phyloP scores from a whole-genome alignment of 2,329 filamentous ascomycete species.

The Mollisiaceae sp. region DNA sequence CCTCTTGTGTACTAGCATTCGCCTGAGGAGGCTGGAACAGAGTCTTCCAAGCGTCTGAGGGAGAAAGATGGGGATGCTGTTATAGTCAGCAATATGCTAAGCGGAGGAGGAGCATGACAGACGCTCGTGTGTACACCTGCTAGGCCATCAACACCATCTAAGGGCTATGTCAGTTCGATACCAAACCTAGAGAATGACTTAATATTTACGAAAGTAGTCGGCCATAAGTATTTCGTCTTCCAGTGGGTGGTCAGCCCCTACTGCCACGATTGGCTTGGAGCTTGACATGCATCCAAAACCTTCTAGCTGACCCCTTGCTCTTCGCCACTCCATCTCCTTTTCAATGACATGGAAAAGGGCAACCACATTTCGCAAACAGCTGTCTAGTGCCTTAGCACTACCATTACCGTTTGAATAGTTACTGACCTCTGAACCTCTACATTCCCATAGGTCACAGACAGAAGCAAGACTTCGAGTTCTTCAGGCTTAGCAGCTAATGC shows the following conservation, averaged over 20 bases:
- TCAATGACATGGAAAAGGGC: slow-evolving; percentile 92
- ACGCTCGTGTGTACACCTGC: slow-evolving; percentile 72
- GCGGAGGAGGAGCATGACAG: slow-evolving; percentile 32
- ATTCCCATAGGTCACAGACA: slow-evolving; percentile 94
- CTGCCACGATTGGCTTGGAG: slow-evolving; percentile 81
- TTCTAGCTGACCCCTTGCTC: slow-evolving; percentile 65
- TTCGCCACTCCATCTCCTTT: slow-evolving; percentile 85
- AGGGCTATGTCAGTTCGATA: slow-evolving; percentile 4
- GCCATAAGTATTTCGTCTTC: slow-evolving; percentile 81
- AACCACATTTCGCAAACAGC: slow-evolving; percentile 86
- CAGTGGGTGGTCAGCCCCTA: slow-evolving; percentile 85
- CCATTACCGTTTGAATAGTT: neutral
- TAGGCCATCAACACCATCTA: slow-evolving; percentile 77
- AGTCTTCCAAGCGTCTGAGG: slow-evolving; percentile 74
- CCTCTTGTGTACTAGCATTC: slow-evolving; percentile 52
- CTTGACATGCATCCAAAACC: slow-evolving; percentile 76
- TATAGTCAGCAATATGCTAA: slow-evolving; percentile 26
- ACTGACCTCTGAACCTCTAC: slow-evolving; percentile 79
- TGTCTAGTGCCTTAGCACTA: slow-evolving; percentile 42
- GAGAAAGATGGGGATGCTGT: slow-evolving; percentile 74
- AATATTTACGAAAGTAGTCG: slow-evolving; percentile 81
- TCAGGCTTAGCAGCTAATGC: slow-evolving; percentile 82
- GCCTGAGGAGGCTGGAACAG: slow-evolving; percentile 60
- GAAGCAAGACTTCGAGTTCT: slow-evolving; percentile 82
- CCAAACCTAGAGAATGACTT: slow-evolving; percentile 7